Conservation (phyloP, 257 asterid species). For the Dorcoceras hygrometricum region DNA sequence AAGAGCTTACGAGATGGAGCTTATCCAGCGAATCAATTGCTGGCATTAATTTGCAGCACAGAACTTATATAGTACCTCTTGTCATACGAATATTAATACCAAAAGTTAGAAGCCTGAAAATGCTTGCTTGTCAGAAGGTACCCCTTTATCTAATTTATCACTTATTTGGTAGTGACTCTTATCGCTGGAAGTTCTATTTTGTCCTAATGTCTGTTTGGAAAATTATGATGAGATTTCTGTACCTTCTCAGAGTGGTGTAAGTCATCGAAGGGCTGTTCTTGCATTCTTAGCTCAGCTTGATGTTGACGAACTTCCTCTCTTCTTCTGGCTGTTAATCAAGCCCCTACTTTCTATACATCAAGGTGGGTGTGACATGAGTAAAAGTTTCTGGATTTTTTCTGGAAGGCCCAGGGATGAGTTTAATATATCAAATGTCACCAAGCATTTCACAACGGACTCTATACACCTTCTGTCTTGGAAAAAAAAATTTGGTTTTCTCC, state of each 20-base stretch:
- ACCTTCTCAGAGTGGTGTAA: constrained; percentile 57
- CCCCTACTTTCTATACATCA: constrained; percentile 52
- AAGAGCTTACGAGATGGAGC: constrained; percentile 89
- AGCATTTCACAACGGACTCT: constrained; percentile 50
- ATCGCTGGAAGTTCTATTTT: constrained; percentile 16
- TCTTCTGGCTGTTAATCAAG: constrained; percentile 66
- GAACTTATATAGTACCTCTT: constrained; percentile 66
- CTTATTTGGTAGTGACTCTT: constrained; percentile 5
- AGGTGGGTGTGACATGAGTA: constrained; percentile 35
- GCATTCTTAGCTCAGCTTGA: constrained; percentile 85
- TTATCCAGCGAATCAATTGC: constrained; percentile 55
- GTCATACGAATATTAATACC: constrained; percentile 69
- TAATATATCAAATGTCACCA: constrained; percentile 46
- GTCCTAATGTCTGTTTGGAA: constrained; percentile 21
- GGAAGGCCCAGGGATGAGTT: constrained; percentile 34
- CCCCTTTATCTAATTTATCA: constrained; percentile 6
- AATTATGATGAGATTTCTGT: constrained; percentile 12
- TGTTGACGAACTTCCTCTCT: constrained; percentile 74
- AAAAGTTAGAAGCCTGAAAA: constrained; percentile 75
- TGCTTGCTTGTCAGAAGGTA: constrained; percentile 83
- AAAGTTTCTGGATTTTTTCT: constrained; percentile 28
- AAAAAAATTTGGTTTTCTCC: constrained; percentile 76
- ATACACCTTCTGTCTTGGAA: constrained; percentile 63
- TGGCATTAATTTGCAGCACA: constrained; percentile 59
- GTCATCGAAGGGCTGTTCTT: constrained; percentile 79